Percentiles rank a stretch among this genome's conserved stretches.
These are phyloP conservation scores for Eutypa lata DNA, from an alignment of 2,329 filamentous ascomycete genomes.

Conservation along the genomic window DNA sequence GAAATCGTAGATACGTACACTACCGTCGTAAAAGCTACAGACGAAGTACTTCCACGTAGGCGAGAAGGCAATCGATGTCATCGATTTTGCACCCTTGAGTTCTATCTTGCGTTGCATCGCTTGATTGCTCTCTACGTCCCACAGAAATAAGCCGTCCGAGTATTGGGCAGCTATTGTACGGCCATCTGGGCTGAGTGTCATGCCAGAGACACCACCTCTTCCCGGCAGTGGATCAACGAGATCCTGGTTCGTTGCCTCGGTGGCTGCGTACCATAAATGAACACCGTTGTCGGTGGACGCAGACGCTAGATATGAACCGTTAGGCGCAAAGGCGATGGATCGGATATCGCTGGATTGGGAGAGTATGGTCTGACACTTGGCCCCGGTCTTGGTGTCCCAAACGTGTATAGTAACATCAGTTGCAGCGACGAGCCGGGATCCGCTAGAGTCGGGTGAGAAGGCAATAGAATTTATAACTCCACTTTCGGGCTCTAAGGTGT, in stretches of 20 bases:
- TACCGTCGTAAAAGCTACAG: not conserved
- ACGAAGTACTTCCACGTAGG: not conserved
- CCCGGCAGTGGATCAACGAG: not conserved
- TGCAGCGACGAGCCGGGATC: not conserved
- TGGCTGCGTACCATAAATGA: not conserved
- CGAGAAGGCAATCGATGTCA: not conserved
- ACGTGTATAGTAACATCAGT: not conserved
- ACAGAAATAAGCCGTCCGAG: not conserved
- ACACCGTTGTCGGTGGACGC: not conserved
- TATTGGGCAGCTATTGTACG: not conserved
- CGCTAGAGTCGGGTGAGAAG: not conserved
- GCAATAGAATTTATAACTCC: not conserved
- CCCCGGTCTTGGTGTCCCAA: not conserved
- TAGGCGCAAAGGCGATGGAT: not conserved
- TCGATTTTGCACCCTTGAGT: not conserved
- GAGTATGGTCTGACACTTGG: not conserved
- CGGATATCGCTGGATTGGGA: not conserved
- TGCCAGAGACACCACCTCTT: not conserved
- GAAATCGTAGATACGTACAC: not conserved
- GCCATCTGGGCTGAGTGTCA: not conserved
- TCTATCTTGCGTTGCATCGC: not conserved
- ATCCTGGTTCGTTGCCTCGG: not conserved
- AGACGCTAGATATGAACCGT: not conserved
- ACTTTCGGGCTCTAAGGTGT: not conserved
- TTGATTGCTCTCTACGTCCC: not conserved